Evolutionary conservation across 1,139 yeast genomes (phyloP), one percentile per base, ranked within the genome.

Genomic region (Suhomyces bribrorum): DNA sequence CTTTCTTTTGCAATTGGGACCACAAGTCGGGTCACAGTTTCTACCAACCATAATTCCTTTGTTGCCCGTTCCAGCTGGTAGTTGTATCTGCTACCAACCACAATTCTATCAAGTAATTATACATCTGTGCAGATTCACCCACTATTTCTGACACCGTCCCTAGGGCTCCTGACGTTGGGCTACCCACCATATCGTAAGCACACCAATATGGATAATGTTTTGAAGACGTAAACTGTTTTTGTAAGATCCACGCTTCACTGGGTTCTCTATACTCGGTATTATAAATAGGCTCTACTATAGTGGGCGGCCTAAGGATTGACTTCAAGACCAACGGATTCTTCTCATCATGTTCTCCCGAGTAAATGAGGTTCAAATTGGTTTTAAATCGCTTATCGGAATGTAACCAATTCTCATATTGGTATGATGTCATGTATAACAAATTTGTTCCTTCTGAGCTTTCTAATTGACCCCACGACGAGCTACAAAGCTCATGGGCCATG

Each of bases 401-500:
- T 17, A 41, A 28, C 56, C 59, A 59, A 38, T 64, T 64, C 33
- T 68, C 67, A 15, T 66, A 48, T 43, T 69, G 75, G 45, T 65
- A 65, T 4, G 63, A 47, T 0, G 73, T 65, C 7, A 62, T 53
- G 41, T 61, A 68, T 3, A 66, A 25, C 23, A 69, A 48, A 1
- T 55, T 43, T 23, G 46, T 40, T 14, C 55, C 59, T 33, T 63
- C 65, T 2, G 22, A 43, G 15, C 55, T 63, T 32, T 52, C 49
- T 3, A 66, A 39, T 46, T 68, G 73, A 3, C 64, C 69, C 69
- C 71, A 66, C 4, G 73, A 66, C 7, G 69, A 45, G 5, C 73
- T 65, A 43, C 75, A 69, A 5, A 68, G 43, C 42, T 69, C 74
- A 6, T 51, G 51, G 1, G 72, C 52, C 12, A 47, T 34, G 1